Base-by-base conservation (phyloP, 108 stramenopile genomes). In the Craspedostauros australis region DNA sequence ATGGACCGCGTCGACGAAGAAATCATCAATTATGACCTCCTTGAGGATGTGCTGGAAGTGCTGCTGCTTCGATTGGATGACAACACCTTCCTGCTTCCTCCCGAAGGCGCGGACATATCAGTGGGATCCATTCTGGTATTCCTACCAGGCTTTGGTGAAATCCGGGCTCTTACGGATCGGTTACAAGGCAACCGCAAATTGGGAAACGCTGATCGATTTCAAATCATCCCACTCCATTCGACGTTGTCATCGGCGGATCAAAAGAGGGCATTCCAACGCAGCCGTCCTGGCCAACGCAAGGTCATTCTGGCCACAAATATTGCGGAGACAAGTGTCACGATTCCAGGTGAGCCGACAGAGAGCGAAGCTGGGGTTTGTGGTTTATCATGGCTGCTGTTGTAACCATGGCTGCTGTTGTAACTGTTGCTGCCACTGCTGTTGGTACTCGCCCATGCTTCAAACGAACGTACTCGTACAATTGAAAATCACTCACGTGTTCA, bases 281-380 rank as follows among this genome's bases (percentile, higher is more conserved):
- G 73, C 0, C 64, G 37, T 15, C 11, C 18, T 5, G 84, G 86
- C 3, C 66, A 72, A 39, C 52, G 75, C 43, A 95, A 98, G 64
- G 77, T 98, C 0, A 74, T 91, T 5, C 60, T 94, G 52, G 46
- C 45, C 0, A 66, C 65, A 24, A 66, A 95, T 72, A 94, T 97
- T 27, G 91, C 91, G 0, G 95, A 96, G 72, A 95, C 95, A 4
- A 86, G 84, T 39, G 83, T 99, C 39, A 99, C 99, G 16, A 95
- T 99, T 62, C 84, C 88, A 24, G 97, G 96, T n/a, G n/a, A n/a
- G n/a, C n/a, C n/a, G n/a, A n/a, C n/a, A n/a, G n/a, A n/a, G n/a
- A n/a, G n/a, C n/a, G n/a, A n/a, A n/a, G n/a, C n/a, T 77, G 84
- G 86, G 2, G 72, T 83, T 22, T 74, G 77, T 50, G 81, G 74